phyloP scores from a whole-genome alignment of 192 early-diverging fungal genomes.

The Nowakowskiella sp. region DNA sequence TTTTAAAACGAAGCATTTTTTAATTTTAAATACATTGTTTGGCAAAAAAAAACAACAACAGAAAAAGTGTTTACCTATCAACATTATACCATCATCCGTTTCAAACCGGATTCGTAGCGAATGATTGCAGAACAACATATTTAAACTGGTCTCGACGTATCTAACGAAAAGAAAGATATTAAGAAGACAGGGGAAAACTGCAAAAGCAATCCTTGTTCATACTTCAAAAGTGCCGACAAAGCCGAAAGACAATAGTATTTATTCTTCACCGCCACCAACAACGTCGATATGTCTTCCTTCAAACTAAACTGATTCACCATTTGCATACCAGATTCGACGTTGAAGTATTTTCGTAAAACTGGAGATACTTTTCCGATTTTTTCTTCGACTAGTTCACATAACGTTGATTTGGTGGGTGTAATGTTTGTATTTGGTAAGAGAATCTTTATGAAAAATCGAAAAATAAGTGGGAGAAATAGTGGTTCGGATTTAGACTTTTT shows the following conservation, averaged over 20 bases:
- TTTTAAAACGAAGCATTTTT: conserved; percentile 3
- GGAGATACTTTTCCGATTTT: conserved; percentile 37
- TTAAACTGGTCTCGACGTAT: conserved; percentile 42
- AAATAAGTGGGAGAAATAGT: neutral
- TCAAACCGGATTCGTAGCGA: conserved; percentile 52
- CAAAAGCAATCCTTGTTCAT: conserved; percentile 13
- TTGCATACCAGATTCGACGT: conserved; percentile 22
- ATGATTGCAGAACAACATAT: conserved; percentile 41
- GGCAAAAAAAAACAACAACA: neutral
- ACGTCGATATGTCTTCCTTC: conserved; percentile 31
- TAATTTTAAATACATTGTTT: neutral
- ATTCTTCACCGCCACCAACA: conserved; percentile 30
- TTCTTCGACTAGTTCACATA: conserved; percentile 39
- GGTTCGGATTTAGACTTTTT: neutral
- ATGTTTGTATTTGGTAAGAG: conserved; percentile 39
- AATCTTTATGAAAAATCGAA: conserved; percentile 22
- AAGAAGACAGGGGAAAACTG: neutral
- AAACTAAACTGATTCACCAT: conserved; percentile 35
- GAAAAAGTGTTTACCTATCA: conserved; percentile 23
- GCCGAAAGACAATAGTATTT: conserved; percentile 53
- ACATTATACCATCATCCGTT: conserved; percentile 38
- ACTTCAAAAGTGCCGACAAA: conserved; percentile 39
- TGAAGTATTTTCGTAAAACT: conserved; percentile 51
- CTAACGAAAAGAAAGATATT: conserved; percentile 1
- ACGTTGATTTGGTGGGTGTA: conserved; percentile 44